Evolutionary conservation across 73 alveolate genomes (phyloP).

Genomic region (Paramecium pentaurelia): DNA sequence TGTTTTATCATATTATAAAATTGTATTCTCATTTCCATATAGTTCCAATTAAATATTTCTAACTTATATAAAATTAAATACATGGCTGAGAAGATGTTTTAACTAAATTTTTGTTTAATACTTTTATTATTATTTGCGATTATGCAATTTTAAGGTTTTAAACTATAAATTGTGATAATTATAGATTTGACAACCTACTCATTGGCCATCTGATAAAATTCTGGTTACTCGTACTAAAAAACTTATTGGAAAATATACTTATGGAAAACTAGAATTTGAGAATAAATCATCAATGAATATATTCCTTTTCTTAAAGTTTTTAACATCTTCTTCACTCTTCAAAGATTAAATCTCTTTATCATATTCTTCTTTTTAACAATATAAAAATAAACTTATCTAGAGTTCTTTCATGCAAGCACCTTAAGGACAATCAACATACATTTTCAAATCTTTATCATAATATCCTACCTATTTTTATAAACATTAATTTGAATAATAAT

Average conservation of each 20-base stretch:
- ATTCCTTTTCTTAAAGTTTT: background rate
- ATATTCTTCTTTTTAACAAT: background rate
- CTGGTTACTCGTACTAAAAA: background rate
- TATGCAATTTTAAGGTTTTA: background rate
- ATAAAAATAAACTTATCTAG: background rate
- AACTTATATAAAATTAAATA: background rate
- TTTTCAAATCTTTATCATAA: background rate
- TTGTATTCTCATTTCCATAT: background rate
- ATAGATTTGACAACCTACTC: background rate
- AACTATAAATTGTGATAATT: background rate
- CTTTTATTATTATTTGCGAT: background rate
- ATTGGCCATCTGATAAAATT: background rate
- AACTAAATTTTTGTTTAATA: background rate
- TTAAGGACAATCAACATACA: background rate
- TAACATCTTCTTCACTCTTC: background rate
- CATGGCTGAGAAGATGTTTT: background rate
- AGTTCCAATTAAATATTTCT: background rate
- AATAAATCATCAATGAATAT: background rate
- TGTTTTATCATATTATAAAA: background rate
- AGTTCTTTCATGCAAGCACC: background rate
- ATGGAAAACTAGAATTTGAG: background rate
- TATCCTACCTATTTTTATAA: background rate
- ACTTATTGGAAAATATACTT: background rate
- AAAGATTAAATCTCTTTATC: background rate
- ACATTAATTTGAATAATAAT: background rate